phyloP scores from a whole-genome alignment of 73 alveolate genomes.

The Diophrys sp. region DNA sequence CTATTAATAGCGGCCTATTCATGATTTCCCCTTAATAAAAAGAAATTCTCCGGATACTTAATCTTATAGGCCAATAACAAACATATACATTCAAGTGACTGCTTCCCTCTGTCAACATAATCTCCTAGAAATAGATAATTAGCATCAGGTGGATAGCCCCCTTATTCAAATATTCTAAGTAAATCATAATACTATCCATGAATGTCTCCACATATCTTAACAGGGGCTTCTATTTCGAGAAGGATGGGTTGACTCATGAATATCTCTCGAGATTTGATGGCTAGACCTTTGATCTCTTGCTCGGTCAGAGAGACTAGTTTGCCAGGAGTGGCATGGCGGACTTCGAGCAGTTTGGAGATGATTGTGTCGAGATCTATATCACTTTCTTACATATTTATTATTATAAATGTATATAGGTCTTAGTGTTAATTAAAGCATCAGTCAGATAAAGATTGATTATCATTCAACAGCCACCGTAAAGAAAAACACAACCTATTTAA shows the following conservation, averaged over 20 bases:
- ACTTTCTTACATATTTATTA: no score
- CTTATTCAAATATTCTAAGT: constrained; percentile 71
- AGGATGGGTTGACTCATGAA: constrained; percentile 88
- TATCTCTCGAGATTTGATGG: constrained; percentile 69
- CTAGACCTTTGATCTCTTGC: constrained; percentile 80
- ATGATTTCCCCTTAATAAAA: constrained; percentile 56
- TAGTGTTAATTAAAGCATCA: no score
- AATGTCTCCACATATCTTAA: constrained; percentile 86
- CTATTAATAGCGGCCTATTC: constrained; percentile 85
- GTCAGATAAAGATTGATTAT: no score
- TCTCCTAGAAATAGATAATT: constrained; percentile 87
- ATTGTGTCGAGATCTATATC: no score
- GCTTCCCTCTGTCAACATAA: constrained; percentile 91
- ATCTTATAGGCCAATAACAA: constrained; percentile 83
- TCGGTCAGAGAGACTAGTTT: no score
- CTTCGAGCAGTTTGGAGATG: no score
- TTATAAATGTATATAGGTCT: no score
- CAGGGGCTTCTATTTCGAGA: constrained; percentile 81
- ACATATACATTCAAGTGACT: constrained; percentile 89
- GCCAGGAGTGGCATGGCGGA: no score
- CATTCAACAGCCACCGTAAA: no score
- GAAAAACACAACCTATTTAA: no score
- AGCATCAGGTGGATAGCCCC: constrained; percentile 50
- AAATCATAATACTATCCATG: constrained; percentile 86
- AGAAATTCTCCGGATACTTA: constrained; percentile 53